Evolutionary conservation across 768 basidiomycete genomes (phyloP), one percentile per base, ranked within the genome.

Genomic region (Lanmaoa pseudosensibilis): DNA sequence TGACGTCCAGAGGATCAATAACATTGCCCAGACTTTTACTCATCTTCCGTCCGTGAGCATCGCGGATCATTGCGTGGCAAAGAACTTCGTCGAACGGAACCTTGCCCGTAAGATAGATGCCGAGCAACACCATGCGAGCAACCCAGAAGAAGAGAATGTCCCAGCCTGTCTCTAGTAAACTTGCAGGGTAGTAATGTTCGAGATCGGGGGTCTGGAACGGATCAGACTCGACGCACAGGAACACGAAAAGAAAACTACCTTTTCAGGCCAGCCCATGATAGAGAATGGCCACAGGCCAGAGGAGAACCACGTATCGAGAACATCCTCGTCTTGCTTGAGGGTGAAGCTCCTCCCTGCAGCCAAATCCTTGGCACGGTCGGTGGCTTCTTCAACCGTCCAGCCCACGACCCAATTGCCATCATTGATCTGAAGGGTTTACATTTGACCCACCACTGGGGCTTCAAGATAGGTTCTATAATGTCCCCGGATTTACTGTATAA

Each of bases 61-160:
- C 97, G 43, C 97, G 92, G 65, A 99, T 88, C 94, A 99, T 97
- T 21, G 96, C 95, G 68, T 98, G 97, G 74, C 95, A 98, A 69
- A 88, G 85, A 10, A 98, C 95, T 74, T 99, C 95, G 46, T 84
- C 80, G 82, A 98, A 99, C 2, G 97, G 97, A 78, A 99, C 83
- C 66, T 90, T 73, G 27, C 83, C 94, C 0, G 97, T 99, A 45
- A 98, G 84, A 54, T 88, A 82, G 64, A 93, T 75, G 41, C 97
- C 96, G 36, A 98, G 85, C 66, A 99, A 76, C 47, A 91, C 96
- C 96, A 98, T 99, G 41, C 97, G 89, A 16, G 97, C 95, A 8
- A 98, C 96, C 97, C 97, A 99, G 84, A 98, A 98, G 82, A 95
- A 95, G n/a, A 99, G 74, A 65, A 98, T 98, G 61, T 98, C 97